phyloP scores from a whole-genome alignment of 805 yeast genomes.

The Candida coquimbonensis region DNA sequence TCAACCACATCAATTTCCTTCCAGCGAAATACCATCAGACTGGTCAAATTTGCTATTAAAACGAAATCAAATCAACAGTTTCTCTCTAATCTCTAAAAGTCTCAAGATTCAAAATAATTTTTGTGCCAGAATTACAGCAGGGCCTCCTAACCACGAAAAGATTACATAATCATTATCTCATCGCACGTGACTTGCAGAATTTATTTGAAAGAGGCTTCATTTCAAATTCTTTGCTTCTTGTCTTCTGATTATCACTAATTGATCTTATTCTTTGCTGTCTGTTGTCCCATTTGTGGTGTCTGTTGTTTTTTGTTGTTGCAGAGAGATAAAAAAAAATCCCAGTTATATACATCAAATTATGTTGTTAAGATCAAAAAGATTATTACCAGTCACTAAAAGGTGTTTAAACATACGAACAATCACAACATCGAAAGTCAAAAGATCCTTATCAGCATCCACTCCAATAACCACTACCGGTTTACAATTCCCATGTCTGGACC shows the following conservation, averaged over 20 bases:
- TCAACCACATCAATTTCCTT: neutral
- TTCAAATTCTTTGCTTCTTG: too few species aligned
- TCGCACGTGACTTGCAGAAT: constrained; percentile 5
- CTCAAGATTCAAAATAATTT: neutral
- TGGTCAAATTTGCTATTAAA: neutral
- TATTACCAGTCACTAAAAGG: too few species aligned
- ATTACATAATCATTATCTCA: neutral
- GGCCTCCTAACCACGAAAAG: neutral
- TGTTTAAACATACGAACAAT: constrained; percentile 2
- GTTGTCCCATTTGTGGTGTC: too few species aligned
- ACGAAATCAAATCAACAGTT: neutral
- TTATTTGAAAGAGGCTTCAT: too few species aligned
- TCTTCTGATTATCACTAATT: too few species aligned
- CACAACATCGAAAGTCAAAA: constrained; percentile 8
- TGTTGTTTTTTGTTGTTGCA: too few species aligned
- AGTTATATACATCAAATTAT: too few species aligned
- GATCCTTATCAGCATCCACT: constrained; percentile 1
- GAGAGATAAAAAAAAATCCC: too few species aligned
- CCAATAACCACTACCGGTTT: constrained; percentile 30
- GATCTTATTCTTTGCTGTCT: too few species aligned
- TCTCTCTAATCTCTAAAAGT: neutral
- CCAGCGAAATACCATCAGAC: neutral
- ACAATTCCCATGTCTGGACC: constrained; percentile 82
- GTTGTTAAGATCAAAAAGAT: too few species aligned
- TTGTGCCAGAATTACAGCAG: neutral